A percentile compares a stretch with the other conserved stretches of the same genome.
Evolutionary conservation across 305 asterid species (phyloP).

Genomic region (Rubia balearica): DNA sequence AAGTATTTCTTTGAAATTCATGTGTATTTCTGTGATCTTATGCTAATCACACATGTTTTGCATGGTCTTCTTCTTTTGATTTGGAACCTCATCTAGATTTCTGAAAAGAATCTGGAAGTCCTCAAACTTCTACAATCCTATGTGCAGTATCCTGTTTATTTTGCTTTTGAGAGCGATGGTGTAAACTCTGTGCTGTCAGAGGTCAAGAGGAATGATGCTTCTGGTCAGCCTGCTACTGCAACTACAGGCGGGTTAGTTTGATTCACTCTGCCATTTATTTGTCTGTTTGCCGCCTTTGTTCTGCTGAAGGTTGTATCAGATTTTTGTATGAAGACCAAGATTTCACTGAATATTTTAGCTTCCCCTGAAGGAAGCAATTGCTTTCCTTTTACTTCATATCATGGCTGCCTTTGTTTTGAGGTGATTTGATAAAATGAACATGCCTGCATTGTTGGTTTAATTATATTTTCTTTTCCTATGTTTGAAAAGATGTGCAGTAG

Average conservation of each 20-base stretch:
- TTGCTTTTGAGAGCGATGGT: constrained; percentile 76
- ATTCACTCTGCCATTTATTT: constrained; percentile 11
- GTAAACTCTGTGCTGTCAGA: constrained; percentile 63
- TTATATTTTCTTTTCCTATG: not conserved
- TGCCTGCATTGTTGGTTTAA: not conserved
- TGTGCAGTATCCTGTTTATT: constrained; percentile 93
- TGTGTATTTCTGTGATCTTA: not conserved
- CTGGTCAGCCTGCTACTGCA: constrained; percentile 87
- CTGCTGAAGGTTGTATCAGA: not conserved
- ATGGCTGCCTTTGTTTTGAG: too few relatives aligned
- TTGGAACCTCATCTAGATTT: constrained; percentile 3
- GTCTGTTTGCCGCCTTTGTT: not conserved
- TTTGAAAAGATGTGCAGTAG: not conserved
- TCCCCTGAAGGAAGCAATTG: not conserved
- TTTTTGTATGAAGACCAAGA: not conserved
- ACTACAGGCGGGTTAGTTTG: constrained; percentile 97
- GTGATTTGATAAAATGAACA: not conserved
- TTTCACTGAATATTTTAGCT: constrained; percentile 1
- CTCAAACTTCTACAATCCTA: constrained; percentile 10
- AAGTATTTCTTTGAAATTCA: not conserved
- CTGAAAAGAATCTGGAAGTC: not conserved
- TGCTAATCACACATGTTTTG: not conserved
- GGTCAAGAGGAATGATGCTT: constrained; percentile 41
- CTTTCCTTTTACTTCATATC: not conserved
- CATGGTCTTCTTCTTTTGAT: not conserved